Conservation (phyloP, 306 rosid species). For the Parietaria judaica region DNA sequence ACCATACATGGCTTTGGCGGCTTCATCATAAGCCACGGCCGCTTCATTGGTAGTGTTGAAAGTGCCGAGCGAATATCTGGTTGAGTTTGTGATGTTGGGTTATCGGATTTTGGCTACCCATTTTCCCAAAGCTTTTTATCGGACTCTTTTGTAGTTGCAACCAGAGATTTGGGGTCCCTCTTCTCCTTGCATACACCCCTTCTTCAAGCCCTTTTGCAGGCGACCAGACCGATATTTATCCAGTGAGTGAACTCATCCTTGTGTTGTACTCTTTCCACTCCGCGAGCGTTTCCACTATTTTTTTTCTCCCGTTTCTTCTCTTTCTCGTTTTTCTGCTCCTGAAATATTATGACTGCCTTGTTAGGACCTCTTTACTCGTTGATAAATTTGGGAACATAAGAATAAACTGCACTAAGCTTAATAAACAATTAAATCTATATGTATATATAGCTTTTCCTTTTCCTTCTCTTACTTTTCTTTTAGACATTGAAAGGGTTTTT, state of each 20-base stretch:
- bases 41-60: conserved; percentile 67
- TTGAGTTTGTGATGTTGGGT: conserved; percentile 28
- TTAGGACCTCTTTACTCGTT: background rate
- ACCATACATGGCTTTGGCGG: conserved; percentile 77
- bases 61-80: conserved; percentile 87
- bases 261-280: conserved; percentile 54
- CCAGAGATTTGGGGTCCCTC: conserved; percentile 82
- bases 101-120: conserved; percentile 92
- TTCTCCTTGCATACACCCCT: conserved; percentile 88
- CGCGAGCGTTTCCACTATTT: conserved; percentile 44
- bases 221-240: too few species aligned
- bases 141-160: conserved; percentile 65
- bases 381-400: too few species aligned
- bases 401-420: too few species aligned
- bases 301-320: conserved; percentile 42
- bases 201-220: conserved; percentile 70
- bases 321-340: conserved; percentile 38
- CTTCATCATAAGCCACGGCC: conserved; percentile 80
- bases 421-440: background rate
- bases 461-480: too few species aligned
- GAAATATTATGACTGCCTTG: conserved; percentile 8
- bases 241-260: conserved; percentile 17
- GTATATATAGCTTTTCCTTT: background rate
- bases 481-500: too few species aligned
- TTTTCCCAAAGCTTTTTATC: conserved; percentile 91